Conservation (phyloP, 176 grass and related monocot genomes). For the Avena atlantica region DNA sequence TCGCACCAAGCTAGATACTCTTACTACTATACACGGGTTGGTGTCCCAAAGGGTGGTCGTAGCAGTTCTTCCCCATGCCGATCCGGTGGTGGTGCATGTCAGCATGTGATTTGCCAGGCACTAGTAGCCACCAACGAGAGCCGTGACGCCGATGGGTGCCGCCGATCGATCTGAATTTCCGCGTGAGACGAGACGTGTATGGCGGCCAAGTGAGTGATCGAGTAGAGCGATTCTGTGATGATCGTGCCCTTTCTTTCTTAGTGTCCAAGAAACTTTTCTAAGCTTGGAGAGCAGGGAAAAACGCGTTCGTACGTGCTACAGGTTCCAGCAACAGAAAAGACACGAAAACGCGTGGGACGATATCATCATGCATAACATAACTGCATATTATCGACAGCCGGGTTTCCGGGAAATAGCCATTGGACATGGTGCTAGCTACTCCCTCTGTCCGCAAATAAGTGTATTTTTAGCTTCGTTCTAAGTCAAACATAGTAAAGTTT, state of each 20-base stretch:
- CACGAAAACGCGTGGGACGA: slow-evolving; percentile 23
- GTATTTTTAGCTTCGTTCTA: no score
- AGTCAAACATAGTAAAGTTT: no score
- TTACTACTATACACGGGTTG: not conserved
- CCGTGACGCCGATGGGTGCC: not conserved
- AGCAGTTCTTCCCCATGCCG: not conserved
- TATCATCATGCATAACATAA: not conserved
- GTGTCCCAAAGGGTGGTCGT: not conserved
- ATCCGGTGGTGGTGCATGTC: not conserved
- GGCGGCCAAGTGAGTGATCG: not conserved
- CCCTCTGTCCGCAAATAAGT: no score
- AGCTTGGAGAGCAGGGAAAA: not conserved
- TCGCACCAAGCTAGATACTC: not conserved
- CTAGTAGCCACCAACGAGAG: not conserved
- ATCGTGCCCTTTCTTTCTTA: slow-evolving; percentile 7
- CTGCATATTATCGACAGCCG: no score
- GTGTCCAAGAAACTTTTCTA: slow-evolving; percentile 10
- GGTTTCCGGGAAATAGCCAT: no score
- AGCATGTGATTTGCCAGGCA: not conserved
- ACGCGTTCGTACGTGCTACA: not conserved
- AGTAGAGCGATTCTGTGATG: no score
- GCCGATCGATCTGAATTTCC: not conserved
- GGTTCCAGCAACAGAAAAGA: not conserved
- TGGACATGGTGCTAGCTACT: no score
- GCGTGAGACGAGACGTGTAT: slow-evolving; percentile 18